Base-by-base conservation (phyloP, 2,329 filamentous ascomycete species). In the Dendryphion nanum region DNA sequence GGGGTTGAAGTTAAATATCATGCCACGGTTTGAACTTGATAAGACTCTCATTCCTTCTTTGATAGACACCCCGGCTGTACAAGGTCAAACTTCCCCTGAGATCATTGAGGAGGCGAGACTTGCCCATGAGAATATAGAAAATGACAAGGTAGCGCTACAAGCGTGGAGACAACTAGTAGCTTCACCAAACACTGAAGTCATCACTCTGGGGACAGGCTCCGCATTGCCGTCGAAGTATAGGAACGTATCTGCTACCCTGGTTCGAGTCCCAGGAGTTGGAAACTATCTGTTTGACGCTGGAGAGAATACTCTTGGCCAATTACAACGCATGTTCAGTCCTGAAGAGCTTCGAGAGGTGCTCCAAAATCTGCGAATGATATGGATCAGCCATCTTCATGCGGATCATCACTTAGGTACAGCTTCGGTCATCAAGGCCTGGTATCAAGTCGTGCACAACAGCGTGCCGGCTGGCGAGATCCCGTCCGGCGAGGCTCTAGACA, bases 381-480 rank as follows among this genome's bases (percentile, higher is more conserved):
- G 89, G 81, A 93, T 98, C 67, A 95, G 88, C 64, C 93, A 98
- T 68, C 73, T 95, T 45, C 93, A 98, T 65, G 93, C 93, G 4
- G 93, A 98, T 68, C 93, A 98, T 67, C 93, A 97, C 59, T 77
- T 98, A 15, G 93, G 93, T 18, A 86, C 82, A 1, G 75, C 80
- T n/a, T 79, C 82, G 5, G 72, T 97, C n/a, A 80, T 97, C 56
- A 83, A 79, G 55, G 86, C 86, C 5, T 95, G 89, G 87, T 81
- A 87, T 48, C 55, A 72, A 38, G 75, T 82, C 30, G 74, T 74
- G 15, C 77, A 79, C 50, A 50, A 53, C 19, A 44, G 56, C 16
- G 45, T 62, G 13, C 66, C 69, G 3, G 49, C 55, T 3, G 26
- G 44, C 19, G 36, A 40, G 13, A 48, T 39, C 15, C 52, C 51